phyloP scores from a whole-genome alignment of 345 rosid species.

The Lepidium africanum region DNA sequence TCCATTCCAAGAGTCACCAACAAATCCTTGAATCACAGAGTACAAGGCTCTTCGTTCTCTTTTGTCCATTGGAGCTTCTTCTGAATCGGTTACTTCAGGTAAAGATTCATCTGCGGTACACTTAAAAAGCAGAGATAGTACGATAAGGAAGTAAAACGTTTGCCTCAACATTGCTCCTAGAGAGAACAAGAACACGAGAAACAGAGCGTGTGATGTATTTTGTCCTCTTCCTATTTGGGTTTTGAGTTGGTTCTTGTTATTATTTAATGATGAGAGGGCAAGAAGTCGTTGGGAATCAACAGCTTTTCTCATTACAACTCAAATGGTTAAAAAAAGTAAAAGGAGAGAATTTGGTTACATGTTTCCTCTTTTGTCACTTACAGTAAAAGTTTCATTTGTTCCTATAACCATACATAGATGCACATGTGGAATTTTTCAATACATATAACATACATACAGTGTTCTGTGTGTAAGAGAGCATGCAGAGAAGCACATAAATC shows the following conservation, averaged over 20 bases:
- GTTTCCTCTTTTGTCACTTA: slow-evolving; percentile 25
- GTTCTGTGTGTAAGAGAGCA: slow-evolving; percentile 4
- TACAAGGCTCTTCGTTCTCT: slow-evolving; percentile 66
- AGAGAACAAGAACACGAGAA: slow-evolving; percentile 18
- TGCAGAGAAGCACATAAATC: slow-evolving; percentile 28
- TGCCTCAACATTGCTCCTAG: slow-evolving; percentile 16
- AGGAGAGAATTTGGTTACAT: slow-evolving; percentile 21
- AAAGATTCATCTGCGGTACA: slow-evolving; percentile 17
- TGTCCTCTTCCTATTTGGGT: slow-evolving; percentile 16
- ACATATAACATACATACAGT: neutral
- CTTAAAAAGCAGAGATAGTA: slow-evolving; percentile 17
- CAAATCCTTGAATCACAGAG: slow-evolving; percentile 74
- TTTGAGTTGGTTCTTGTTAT: slow-evolving; percentile 18
- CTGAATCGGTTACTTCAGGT: slow-evolving; percentile 21
- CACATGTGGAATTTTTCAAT: neutral
- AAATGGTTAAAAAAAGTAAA: slow-evolving; percentile 24
- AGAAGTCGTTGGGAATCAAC: slow-evolving; percentile 25
- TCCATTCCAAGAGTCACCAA: slow-evolving; percentile 90
- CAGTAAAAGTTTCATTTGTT: slow-evolving; percentile 24
- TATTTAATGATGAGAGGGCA: slow-evolving; percentile 26
- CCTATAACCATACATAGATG: slow-evolving; percentile 13
- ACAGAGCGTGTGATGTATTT: slow-evolving; percentile 23
- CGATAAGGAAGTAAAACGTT: slow-evolving; percentile 10
- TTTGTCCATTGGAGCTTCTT: slow-evolving; percentile 62
- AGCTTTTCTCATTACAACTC: slow-evolving; percentile 22